These are phyloP conservation scores for Leccinum subtestaceum DNA, from an alignment of 768 basidiomycete species.

Conservation along the genomic window DNA sequence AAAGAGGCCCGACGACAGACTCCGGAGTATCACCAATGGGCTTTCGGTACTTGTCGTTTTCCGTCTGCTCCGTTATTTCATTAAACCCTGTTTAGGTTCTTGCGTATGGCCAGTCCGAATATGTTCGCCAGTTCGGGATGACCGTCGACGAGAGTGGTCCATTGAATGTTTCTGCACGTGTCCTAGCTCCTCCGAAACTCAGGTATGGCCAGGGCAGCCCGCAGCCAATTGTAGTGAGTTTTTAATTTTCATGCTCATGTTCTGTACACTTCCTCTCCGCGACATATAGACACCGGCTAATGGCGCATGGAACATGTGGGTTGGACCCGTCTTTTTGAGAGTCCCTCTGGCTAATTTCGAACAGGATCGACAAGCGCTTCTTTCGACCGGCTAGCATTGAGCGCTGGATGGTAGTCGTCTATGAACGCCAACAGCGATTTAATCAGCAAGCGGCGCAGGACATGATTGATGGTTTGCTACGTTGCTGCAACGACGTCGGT, in stretches of 20 bases:
- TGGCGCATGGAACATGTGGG: slow-evolving; percentile 78
- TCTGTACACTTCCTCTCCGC: slow-evolving; percentile 1
- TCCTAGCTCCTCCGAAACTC: slow-evolving; percentile 62
- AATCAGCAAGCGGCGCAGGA: slow-evolving; percentile 43
- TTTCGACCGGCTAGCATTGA: slow-evolving; percentile 51
- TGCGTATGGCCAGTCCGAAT: slow-evolving; percentile 71
- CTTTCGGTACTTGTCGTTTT: slow-evolving; percentile 40
- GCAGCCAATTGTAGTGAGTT: slow-evolving; percentile 55
- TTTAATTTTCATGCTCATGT: background rate
- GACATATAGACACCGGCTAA: slow-evolving; percentile 52
- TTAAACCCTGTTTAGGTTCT: slow-evolving; percentile 42
- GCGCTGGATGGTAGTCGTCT: slow-evolving; percentile 64
- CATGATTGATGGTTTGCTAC: slow-evolving; percentile 52
- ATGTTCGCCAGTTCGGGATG: slow-evolving; percentile 73
- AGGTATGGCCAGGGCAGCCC: slow-evolving; percentile 60
- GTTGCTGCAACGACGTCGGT: slow-evolving; percentile 57
- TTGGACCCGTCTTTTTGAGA: slow-evolving; percentile 3
- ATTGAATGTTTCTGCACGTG: slow-evolving; percentile 56
- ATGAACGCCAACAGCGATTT: slow-evolving; percentile 62
- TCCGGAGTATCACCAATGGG: slow-evolving; percentile 53
- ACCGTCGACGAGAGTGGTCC: slow-evolving; percentile 52
- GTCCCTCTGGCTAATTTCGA: slow-evolving; percentile 4
- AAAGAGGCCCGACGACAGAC: slow-evolving; percentile 55
- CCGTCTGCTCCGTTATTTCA: background rate
- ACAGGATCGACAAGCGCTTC: slow-evolving; percentile 72